These are phyloP conservation scores for Citrullus mucosospermus DNA, from an alignment of 306 rosid genomes.

Conservation along the genomic window DNA sequence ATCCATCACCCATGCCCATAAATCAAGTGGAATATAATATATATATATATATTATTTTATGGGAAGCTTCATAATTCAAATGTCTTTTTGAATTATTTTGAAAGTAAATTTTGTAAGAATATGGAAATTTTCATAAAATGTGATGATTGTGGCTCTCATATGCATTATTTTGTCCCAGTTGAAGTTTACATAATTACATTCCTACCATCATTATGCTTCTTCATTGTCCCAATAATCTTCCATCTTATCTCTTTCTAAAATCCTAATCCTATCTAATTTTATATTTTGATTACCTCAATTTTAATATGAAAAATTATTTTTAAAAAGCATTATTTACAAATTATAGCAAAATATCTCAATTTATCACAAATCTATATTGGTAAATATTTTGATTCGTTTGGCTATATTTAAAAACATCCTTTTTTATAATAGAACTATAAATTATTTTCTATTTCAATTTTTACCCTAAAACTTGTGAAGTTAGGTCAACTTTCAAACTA, in stretches of 20 bases:
- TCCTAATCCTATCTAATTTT: neutral
- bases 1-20: constrained; percentile 6
- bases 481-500: too few relatives aligned
- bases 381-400: too few relatives aligned
- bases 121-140: neutral
- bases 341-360: too few relatives aligned
- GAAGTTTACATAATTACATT: constrained; percentile 4
- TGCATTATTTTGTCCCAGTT: constrained; percentile 2
- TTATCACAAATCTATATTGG: too few relatives aligned
- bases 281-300: neutral
- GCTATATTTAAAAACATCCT: too few relatives aligned
- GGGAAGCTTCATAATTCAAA: neutral
- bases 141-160: constrained; percentile 8
- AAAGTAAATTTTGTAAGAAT: constrained; percentile 1
- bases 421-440: neutral
- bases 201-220: constrained; percentile 1
- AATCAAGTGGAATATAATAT: neutral
- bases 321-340: too few relatives aligned
- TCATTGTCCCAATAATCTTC: neutral
- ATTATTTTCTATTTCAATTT: too few relatives aligned
- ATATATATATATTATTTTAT: neutral
- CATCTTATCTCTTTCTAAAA: neutral
- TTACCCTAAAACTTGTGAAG: too few relatives aligned
- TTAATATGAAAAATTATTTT: too few relatives aligned
- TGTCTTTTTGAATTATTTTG: neutral